Base-by-base conservation (phyloP, 768 basidiomycete genomes). In the Psilocybe sp. region DNA sequence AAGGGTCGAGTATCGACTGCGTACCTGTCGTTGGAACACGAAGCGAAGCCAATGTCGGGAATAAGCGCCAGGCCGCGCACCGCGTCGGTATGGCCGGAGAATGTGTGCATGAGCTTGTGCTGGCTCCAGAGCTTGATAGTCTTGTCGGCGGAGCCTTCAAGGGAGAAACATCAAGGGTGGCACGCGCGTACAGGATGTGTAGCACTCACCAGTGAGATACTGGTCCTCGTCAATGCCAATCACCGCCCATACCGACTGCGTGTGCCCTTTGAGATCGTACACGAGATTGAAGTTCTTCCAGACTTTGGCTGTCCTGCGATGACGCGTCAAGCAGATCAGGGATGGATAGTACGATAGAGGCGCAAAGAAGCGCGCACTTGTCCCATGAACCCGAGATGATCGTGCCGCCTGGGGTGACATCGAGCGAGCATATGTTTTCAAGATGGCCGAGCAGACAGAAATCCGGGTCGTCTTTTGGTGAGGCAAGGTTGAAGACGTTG, bases 351-450 rank as follows among this genome's bases (percentile, higher is more conserved):
- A 40, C 42, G 13, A 49, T 32, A 38, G 40, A n/a, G 16, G 36
- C 35, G 42, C 15, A 49, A 47, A 42, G 36, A 19, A 2, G 31
- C 10, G 69, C 81, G 68, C 60, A 96, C 96, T 80, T 89, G 71
- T 98, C 97, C 97, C 97, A 99, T 38, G 92, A 96, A 15, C 97
- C 97, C 7, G 92, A 95, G 50, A 97, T 83, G 52, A 98, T 85
- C 44, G 80, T 75, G 13, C 92, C 91, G 42, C 77, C 76, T 8
- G 79, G 68, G 9, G 81, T 80, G 4, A 84, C 80, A 60, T 91
- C 78, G 49, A 99, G 73, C 16, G 90, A 79, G 66, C 95, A 98
- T 33, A 98, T 81, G 63, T 98, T 98, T 41, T 87, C 85, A 11
- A 82, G 80, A 66, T 99, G 97, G 18, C 96, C 97, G 33, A 98